A percentile compares a stretch with the other conserved stretches of the same genome.
These are phyloP conservation scores for Solidago caesia DNA, from an alignment of 129 eudicot species.

Conservation along the genomic window DNA sequence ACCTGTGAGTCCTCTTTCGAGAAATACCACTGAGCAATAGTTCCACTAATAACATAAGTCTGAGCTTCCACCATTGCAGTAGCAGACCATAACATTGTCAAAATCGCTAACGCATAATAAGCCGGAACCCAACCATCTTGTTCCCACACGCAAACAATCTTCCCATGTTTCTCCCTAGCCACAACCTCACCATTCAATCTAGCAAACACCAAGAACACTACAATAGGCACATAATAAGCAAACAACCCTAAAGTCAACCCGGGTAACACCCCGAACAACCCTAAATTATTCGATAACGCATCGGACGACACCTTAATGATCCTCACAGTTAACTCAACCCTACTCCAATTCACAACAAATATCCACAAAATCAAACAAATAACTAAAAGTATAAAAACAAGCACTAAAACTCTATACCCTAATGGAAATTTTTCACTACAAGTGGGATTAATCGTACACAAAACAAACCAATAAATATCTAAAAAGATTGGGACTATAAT, in stretches of 20 bases:
- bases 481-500: conserved; percentile 61
- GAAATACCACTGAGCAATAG: conserved; percentile 96
- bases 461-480: conserved; percentile 88
- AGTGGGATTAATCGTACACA: conserved; percentile 65
- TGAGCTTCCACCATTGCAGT: conserved; percentile 87
- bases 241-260: conserved; percentile 55
- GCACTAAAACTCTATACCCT: conserved; percentile 65
- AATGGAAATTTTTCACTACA: conserved; percentile 65
- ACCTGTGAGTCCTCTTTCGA: conserved; percentile 61
- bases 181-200: conserved; percentile 70
- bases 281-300: conserved; percentile 70
- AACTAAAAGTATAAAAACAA: conserved; percentile 67
- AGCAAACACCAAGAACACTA: conserved; percentile 76
- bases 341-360: conserved; percentile 72
- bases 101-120: conserved; percentile 72
- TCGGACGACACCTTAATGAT: conserved; percentile 79
- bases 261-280: conserved; percentile 77
- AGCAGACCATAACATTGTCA: conserved; percentile 94
- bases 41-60: conserved; percentile 85
- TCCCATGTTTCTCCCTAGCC: conserved; percentile 54
- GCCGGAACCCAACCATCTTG: conserved; percentile 95
- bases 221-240: conserved; percentile 66
- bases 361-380: conserved; percentile 89
- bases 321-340: conserved; percentile 77
- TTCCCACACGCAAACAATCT: conserved; percentile 73